Percentiles rank a stretch among this genome's conserved stretches.
Conservation (phyloP, 768 basidiomycete genomes). For the Suillus variegatus region DNA sequence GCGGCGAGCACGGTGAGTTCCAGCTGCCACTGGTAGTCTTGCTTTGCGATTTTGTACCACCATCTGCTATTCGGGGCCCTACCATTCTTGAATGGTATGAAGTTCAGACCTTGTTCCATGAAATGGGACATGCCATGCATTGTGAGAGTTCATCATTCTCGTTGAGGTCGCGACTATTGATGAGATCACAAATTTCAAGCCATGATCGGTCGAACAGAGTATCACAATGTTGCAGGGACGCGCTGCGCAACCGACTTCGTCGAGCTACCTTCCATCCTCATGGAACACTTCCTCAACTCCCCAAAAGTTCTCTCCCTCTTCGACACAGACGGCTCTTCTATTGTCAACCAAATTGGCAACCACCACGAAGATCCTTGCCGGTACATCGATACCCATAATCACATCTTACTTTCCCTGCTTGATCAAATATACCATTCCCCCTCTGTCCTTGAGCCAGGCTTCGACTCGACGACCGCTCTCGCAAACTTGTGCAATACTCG, state of each 20-base stretch:
- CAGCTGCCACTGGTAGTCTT: constrained; percentile 93
- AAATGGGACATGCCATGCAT: constrained; percentile 99
- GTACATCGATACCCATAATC: constrained; percentile 86
- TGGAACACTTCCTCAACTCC: constrained; percentile 96
- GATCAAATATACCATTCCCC: constrained; percentile 92
- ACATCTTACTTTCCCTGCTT: constrained; percentile 84
- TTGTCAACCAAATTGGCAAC: constrained; percentile 52
- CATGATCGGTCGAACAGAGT: constrained; percentile 97
- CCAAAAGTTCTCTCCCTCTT: constrained; percentile 82
- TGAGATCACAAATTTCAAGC: constrained; percentile 47
- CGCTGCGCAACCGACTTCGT: constrained; percentile 98
- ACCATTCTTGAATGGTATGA: constrained; percentile 90
- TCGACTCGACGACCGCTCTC: constrained; percentile 74
- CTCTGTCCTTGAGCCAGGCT: constrained; percentile 48
- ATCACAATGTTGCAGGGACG: constrained; percentile 97
- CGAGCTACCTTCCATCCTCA: constrained; percentile 95
- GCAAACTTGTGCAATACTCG: constrained; percentile 62
- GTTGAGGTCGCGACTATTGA: constrained; percentile 8
- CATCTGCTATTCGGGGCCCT: constrained; percentile 59
- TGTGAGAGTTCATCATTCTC: constrained; percentile 57
- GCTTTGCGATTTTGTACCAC: constrained; percentile 80
- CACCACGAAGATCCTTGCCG: constrained; percentile 76
- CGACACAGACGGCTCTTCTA: constrained; percentile 49
- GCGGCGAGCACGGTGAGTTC: constrained; percentile 67
- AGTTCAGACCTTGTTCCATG: constrained; percentile 92